Percentiles rank a stretch among this genome's conserved stretches.
These are phyloP conservation scores for Claviceps humidiphila DNA, from an alignment of 2,329 filamentous ascomycete genomes.

Conservation along the genomic window DNA sequence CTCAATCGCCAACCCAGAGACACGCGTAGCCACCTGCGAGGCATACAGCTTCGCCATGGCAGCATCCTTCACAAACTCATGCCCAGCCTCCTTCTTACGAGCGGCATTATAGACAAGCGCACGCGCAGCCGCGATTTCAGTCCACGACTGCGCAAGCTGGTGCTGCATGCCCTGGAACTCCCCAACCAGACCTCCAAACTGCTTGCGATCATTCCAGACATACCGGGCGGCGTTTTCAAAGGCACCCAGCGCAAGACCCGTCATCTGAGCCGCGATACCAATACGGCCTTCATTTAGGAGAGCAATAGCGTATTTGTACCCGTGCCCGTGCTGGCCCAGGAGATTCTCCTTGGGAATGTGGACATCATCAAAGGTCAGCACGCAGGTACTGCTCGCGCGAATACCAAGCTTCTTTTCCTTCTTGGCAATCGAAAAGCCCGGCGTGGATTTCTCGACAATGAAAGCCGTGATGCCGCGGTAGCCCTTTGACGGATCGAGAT, in stretches of 20 bases:
- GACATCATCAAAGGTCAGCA: conserved; percentile 95
- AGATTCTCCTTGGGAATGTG: conserved; percentile 79
- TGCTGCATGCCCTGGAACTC: conserved; percentile 99
- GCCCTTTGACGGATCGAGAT: conserved; percentile 79
- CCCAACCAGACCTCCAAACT: conserved; percentile 86
- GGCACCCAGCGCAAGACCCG: conserved; percentile 81
- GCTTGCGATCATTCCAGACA: conserved; percentile 95
- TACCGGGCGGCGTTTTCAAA: conserved; percentile 90
- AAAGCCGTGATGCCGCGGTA: conserved; percentile 98
- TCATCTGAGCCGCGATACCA: conserved; percentile 98
- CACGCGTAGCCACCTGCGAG: conserved; percentile 80
- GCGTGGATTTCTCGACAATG: conserved; percentile 77
- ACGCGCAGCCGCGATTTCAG: conserved; percentile 81
- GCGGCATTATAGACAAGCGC: conserved; percentile 92
- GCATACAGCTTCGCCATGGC: conserved; percentile 97
- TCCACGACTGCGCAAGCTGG: conserved; percentile 92
- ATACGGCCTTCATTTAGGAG: conserved; percentile 94
- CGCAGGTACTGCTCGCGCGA: conserved; percentile 87
- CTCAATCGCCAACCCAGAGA: conserved; percentile 77
- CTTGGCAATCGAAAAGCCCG: conserved; percentile 91
- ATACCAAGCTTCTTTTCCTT: conserved; percentile 99
- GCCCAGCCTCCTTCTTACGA: conserved; percentile 93
- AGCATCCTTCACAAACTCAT: conserved; percentile 89
- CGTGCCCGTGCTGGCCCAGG: conserved; percentile 75
- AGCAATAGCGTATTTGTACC: conserved; percentile 95